Evolutionary conservation across 2,329 filamentous ascomycete genomes (phyloP), one percentile per base, ranked within the genome.

Genomic region (Mycogone perniciosa): DNA sequence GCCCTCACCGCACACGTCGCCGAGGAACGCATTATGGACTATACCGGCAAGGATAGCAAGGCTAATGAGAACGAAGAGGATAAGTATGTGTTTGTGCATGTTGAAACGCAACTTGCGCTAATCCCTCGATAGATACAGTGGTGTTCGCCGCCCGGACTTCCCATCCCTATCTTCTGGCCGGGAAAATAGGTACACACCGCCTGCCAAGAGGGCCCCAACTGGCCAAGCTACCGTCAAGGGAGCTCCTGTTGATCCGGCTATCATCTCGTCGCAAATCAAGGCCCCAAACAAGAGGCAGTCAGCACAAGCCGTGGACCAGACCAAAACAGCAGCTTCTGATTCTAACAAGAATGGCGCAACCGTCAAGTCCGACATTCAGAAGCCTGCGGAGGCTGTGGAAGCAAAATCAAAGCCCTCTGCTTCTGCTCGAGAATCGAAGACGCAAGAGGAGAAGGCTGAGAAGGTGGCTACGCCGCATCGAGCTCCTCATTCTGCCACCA

Each of bases 41-140:
- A 74, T 57, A 74, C 81, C n/a, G 74, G 77, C n/a, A 79, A 77
- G 9, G 72, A 76, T 7, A 77, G 81, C 37, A 80, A 86, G 47
- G 82, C 84, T 46, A 83, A 80, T 52, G 85, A 82, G 10, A 89
- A 96, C 57, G 93, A 99, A 69, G 93, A 99, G 71, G 91, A 95
- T 64, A 96, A 93, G 83, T 90, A 77, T 20, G 60, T 52, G n/a
- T 67, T n/a, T 56, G 20, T 67, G 8, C 7, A 31, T 41, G 11
- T 13, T 11, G 42, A 31, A 45, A 27, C 6, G 33, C 20, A 20
- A 20, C 13, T 7, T 35, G 11, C 1, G 29, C 61, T 64, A 51
- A 67, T 50, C 51, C 4, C 34, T 27, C 45, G 57, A 56, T 56
- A 89, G 86, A 65, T 97, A 97, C 71, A 96, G 91, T 64, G 92